Evolutionary conservation across 1,284 basidiomycete species (phyloP).

Genomic region (Irpex sp.): DNA sequence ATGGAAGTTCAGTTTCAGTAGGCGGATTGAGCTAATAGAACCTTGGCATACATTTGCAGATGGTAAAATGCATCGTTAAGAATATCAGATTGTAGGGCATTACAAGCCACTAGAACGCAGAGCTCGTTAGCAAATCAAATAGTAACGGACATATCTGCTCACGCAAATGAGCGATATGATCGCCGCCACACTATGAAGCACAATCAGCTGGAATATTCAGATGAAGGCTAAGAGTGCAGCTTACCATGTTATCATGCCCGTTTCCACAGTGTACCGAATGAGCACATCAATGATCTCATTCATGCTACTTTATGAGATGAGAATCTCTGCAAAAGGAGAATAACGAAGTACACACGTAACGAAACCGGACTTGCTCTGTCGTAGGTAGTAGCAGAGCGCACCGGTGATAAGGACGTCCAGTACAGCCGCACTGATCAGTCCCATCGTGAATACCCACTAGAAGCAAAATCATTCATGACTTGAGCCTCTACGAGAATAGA

Average conservation of each 20-base stretch:
- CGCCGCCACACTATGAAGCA: constrained; percentile 48
- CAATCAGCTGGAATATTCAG: constrained; percentile 4
- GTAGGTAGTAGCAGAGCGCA: constrained; percentile 54
- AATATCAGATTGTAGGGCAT: constrained; percentile 56
- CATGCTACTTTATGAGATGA: constrained; percentile 38
- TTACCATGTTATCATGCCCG: constrained; percentile 58
- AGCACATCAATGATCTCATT: constrained; percentile 56
- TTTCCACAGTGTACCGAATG: constrained; percentile 62
- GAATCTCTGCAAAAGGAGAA: neutral
- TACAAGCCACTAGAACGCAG: constrained; percentile 47
- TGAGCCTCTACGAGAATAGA: neutral
- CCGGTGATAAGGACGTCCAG: constrained; percentile 61
- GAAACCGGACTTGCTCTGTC: constrained; percentile 49
- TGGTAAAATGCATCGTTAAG: constrained; percentile 55
- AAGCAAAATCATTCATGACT: neutral
- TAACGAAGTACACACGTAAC: constrained; percentile 42
- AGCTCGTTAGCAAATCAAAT: neutral
- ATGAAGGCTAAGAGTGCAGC: constrained; percentile 10
- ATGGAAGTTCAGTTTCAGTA: neutral
- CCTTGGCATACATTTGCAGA: constrained; percentile 47
- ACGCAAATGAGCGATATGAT: constrained; percentile 53
- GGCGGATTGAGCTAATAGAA: neutral
- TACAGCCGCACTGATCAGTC: constrained; percentile 57
- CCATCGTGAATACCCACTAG: constrained; percentile 67
- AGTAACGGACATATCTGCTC: constrained; percentile 27